Evolutionary conservation across 495 filamentous ascomycete species (phyloP).

Genomic region (Chaetomium fimeti): DNA sequence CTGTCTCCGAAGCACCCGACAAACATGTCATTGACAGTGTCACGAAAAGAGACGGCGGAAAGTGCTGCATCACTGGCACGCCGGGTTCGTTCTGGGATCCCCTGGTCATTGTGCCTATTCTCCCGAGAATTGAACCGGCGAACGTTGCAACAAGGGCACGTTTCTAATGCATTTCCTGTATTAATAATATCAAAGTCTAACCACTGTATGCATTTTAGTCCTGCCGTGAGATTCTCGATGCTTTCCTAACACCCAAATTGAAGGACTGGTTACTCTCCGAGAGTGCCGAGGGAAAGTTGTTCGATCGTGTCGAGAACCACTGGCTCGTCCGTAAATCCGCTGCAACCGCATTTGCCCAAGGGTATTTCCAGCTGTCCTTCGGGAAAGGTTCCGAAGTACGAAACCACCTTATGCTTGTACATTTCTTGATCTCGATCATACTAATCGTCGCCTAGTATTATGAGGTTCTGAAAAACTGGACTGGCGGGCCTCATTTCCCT

Average conservation of each 20-base stretch:
- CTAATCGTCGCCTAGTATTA: neutral
- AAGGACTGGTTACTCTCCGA: neutral
- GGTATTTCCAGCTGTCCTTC: neutral
- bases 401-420: neutral
- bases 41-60: neutral
- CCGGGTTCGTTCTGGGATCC: neutral
- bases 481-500: slow-evolving; percentile 3
- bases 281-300: neutral
- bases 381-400: neutral
- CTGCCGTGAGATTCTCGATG: neutral
- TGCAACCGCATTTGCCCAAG: neutral
- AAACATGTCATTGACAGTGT: neutral
- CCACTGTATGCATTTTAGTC: neutral
- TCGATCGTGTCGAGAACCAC: neutral
- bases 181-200: too few species aligned
- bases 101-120: neutral
- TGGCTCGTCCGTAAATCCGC: neutral
- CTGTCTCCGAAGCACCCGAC: neutral
- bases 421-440: neutral
- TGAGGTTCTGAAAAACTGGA: neutral
- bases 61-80: neutral
- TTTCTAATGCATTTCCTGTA: neutral
- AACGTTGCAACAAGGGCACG: neutral
- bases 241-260: neutral
- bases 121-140: neutral